phyloP scores from a whole-genome alignment of 805 yeast species.

The Starmerella sp. region DNA sequence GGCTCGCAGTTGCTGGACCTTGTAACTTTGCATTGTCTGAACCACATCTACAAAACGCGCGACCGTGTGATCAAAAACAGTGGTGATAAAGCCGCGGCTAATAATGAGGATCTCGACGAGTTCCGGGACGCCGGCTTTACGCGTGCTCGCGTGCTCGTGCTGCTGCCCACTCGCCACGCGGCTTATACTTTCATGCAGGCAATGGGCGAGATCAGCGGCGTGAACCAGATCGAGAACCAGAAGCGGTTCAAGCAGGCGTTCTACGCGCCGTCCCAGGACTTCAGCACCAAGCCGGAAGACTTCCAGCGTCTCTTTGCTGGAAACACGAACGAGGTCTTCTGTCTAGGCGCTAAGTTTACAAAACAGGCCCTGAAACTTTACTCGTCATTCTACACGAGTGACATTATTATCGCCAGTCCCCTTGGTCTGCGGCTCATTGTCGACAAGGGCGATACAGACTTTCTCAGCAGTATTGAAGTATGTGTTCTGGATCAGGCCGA shows the following conservation, averaged over 20 bases:
- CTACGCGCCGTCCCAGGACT: slow-evolving; percentile 39
- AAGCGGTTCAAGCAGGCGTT: slow-evolving; percentile 66
- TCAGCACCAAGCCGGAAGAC: slow-evolving; percentile 64
- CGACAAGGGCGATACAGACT: slow-evolving; percentile 63
- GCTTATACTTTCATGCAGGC: slow-evolving; percentile 59
- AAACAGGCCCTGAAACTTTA: slow-evolving; percentile 76
- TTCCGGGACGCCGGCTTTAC: slow-evolving; percentile 91
- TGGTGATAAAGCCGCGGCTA: slow-evolving; percentile 30
- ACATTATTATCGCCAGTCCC: slow-evolving; percentile 82
- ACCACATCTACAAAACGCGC: slow-evolving; percentile 78
- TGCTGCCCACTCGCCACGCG: slow-evolving; percentile 73
- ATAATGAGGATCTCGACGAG: slow-evolving; percentile 33
- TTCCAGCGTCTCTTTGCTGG: slow-evolving; percentile 74
- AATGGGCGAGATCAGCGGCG: slow-evolving; percentile 50
- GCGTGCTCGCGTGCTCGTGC: slow-evolving; percentile 72
- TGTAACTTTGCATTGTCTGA: slow-evolving; percentile 60
- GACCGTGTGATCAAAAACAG: slow-evolving; percentile 75
- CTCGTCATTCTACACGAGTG: slow-evolving; percentile 73
- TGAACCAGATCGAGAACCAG: slow-evolving; percentile 69
- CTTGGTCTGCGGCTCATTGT: slow-evolving; percentile 72
- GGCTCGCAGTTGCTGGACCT: slow-evolving; percentile 46
- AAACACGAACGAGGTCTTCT: slow-evolving; percentile 82
- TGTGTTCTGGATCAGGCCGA: slow-evolving; percentile 72
- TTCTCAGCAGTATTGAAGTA: slow-evolving; percentile 78
- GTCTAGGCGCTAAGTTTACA: slow-evolving; percentile 82